Percentiles rank a stretch among this genome's conserved stretches.
These are phyloP conservation scores for Malbranchea cinnamomea DNA, from an alignment of 2,329 filamentous ascomycete species.

Conservation along the genomic window DNA sequence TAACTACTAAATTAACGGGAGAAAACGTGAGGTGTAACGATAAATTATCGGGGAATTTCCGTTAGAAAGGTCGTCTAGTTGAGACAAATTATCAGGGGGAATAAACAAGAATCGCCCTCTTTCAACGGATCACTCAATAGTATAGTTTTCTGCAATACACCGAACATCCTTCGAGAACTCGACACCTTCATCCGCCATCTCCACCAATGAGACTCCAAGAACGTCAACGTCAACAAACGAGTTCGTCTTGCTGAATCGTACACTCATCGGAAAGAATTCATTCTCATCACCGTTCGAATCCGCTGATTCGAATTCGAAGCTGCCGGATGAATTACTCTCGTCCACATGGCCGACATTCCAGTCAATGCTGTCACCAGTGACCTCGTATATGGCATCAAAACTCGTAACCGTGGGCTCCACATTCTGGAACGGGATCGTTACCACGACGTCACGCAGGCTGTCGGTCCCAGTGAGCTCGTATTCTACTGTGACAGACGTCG, in stretches of 20 bases:
- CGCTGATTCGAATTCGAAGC: slow-evolving; percentile 90
- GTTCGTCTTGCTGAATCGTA: slow-evolving; percentile 70
- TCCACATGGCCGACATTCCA: slow-evolving; percentile 85
- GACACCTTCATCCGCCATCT: slow-evolving; percentile 30
- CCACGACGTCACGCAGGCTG: slow-evolving; percentile 64
- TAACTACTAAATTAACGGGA: too few relatives aligned
- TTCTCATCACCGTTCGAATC: slow-evolving; percentile 72
- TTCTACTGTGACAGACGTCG: slow-evolving; percentile 82
- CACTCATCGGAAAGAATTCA: slow-evolving; percentile 95
- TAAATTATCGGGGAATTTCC: too few relatives aligned
- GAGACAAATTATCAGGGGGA: too few relatives aligned
- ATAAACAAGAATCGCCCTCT: too few relatives aligned
- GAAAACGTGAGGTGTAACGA: too few relatives aligned
- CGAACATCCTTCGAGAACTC: slow-evolving; percentile 32
- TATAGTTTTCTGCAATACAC: slow-evolving; percentile 29
- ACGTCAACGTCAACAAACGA: slow-evolving; percentile 92
- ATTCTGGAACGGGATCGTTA: slow-evolving; percentile 73
- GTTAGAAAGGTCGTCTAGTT: too few relatives aligned
- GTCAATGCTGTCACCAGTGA: slow-evolving; percentile 80
- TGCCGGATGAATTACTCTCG: slow-evolving; percentile 65
- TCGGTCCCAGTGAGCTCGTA: slow-evolving; percentile 82
- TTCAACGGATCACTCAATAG: slow-evolving; percentile 31
- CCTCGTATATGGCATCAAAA: slow-evolving; percentile 88
- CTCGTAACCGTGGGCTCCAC: slow-evolving; percentile 80
- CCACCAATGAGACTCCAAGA: slow-evolving; percentile 26